phyloP scores from a whole-genome alignment of 768 basidiomycete species.

The Lactifluus piperatus region DNA sequence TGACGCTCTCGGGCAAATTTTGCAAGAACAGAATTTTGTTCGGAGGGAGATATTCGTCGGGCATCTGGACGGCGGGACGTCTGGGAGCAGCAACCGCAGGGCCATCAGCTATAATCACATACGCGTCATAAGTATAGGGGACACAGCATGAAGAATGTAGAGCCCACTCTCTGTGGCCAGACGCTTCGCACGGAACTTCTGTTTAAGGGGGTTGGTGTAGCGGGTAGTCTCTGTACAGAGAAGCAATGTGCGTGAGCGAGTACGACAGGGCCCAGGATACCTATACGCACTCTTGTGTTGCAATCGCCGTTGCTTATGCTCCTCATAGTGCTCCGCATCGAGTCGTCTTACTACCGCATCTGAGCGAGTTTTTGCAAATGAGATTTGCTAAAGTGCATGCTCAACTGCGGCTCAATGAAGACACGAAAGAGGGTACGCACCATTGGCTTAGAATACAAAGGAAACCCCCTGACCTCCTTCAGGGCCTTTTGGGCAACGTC shows the following conservation, averaged over 20 bases:
- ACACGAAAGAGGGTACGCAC: constrained; percentile 34
- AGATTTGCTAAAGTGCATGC: constrained; percentile 65
- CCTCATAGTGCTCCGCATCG: constrained; percentile 57
- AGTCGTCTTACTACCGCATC: constrained; percentile 81
- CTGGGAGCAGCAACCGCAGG: constrained; percentile 54
- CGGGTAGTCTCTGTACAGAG: constrained; percentile 56
- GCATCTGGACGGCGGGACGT: constrained; percentile 89
- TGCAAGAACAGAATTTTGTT: constrained; percentile 99
- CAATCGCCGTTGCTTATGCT: constrained; percentile 62
- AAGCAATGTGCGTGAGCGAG: background rate
- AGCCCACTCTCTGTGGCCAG: constrained; percentile 69
- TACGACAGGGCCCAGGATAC: background rate
- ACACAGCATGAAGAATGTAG: background rate
- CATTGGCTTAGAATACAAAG: constrained; percentile 95
- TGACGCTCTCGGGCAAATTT: constrained; percentile 88
- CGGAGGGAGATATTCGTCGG: constrained; percentile 98
- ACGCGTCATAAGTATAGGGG: constrained; percentile 1
- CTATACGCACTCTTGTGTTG: constrained; percentile 73
- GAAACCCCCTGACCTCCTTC: constrained; percentile 91
- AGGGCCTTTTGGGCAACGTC: constrained; percentile 82
- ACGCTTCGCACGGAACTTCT: constrained; percentile 75
- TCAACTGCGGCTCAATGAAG: background rate
- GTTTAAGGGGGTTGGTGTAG: constrained; percentile 83
- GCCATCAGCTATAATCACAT: constrained; percentile 50
- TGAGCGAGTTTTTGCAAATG: constrained; percentile 81